Evolutionary conservation across 148 eudicot species (phyloP).

Genomic region (Rhododendron simsii): DNA sequence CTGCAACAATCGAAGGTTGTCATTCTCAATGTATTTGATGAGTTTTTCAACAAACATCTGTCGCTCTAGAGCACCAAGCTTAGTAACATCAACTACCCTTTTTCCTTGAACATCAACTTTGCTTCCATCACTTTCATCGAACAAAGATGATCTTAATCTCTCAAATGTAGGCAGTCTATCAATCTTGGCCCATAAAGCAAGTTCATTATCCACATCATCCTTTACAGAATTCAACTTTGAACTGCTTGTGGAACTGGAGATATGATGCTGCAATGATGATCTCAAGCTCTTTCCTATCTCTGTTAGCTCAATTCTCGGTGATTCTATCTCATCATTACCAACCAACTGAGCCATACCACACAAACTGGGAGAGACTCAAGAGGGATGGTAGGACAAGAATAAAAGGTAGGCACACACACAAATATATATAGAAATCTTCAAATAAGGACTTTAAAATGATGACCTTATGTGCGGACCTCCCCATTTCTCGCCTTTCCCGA

Average conservation of each 20-base stretch:
- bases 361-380: neutral
- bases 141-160: slow-evolving; percentile 55
- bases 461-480: no score
- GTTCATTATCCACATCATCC: slow-evolving; percentile 37
- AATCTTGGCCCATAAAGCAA: slow-evolving; percentile 48
- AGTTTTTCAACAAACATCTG: slow-evolving; percentile 70
- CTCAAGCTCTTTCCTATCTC: slow-evolving; percentile 46
- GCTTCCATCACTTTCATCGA: slow-evolving; percentile 38
- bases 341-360: slow-evolving; percentile 36
- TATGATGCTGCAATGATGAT: slow-evolving; percentile 28
- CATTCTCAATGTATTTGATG: slow-evolving; percentile 68
- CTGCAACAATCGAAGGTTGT: slow-evolving; percentile 70
- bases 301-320: slow-evolving; percentile 32
- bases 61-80: slow-evolving; percentile 61
- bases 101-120: slow-evolving; percentile 35
- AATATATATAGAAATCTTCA: no score
- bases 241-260: slow-evolving; percentile 36
- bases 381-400: neutral
- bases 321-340: slow-evolving; percentile 34
- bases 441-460: no score
- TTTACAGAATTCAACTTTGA: slow-evolving; percentile 26
- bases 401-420: neutral
- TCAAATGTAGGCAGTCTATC: slow-evolving; percentile 72
- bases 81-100: slow-evolving; percentile 53
- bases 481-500: no score